These are phyloP conservation scores for Solanum ossicruentum DNA, from an alignment of 257 asterid species.

Conservation along the genomic window DNA sequence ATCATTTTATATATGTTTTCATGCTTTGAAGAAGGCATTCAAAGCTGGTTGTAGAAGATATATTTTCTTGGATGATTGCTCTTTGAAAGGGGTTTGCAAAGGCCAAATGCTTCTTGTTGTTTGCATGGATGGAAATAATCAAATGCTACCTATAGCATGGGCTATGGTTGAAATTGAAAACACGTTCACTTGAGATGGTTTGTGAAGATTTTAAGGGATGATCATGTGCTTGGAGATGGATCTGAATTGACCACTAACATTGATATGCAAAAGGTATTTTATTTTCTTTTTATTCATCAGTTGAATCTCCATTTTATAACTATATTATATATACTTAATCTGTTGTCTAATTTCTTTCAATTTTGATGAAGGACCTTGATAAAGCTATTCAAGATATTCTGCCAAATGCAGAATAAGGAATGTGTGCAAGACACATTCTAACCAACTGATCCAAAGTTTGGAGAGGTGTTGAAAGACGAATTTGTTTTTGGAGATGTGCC, in stretches of 20 bases:
- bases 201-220: background rate
- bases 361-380: background rate
- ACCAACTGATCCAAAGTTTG: background rate
- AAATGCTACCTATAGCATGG: background rate
- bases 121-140: background rate
- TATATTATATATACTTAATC: too few species aligned
- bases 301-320: too few species aligned
- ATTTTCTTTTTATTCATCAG: background rate
- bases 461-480: background rate
- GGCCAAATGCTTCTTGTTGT: background rate
- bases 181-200: background rate
- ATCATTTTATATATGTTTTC: too few species aligned
- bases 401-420: too few species aligned
- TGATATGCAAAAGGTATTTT: background rate
- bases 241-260: background rate
- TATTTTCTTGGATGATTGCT: background rate
- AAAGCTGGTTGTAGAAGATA: background rate
- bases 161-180: background rate
- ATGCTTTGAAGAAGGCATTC: background rate
- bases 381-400: background rate
- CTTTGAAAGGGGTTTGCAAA: background rate
- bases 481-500: background rate
- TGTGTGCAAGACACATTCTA: background rate
- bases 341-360: too few species aligned
- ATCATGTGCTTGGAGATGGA: background rate